These are phyloP conservation scores for Pascua sp. DNA, from an alignment of 1,284 basidiomycete genomes.

Conservation along the genomic window DNA sequence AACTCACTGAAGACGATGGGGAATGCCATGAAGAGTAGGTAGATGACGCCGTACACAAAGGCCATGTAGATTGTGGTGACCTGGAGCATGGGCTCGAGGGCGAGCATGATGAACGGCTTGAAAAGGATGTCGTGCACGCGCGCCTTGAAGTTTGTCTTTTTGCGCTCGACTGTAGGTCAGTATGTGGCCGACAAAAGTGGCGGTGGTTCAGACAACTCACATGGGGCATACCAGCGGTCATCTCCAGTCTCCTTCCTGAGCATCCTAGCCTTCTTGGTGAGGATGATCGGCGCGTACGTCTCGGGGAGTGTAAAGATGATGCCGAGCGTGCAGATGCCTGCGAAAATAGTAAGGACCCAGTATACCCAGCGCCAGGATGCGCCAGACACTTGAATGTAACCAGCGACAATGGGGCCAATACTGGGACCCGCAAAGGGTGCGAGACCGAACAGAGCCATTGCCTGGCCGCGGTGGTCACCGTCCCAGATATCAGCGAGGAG, in stretches of 20 bases:
- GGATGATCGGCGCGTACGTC: constrained; percentile 60
- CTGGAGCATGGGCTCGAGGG: constrained; percentile 71
- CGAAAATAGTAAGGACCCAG: constrained; percentile 69
- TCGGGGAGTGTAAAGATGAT: constrained; percentile 71
- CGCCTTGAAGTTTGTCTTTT: constrained; percentile 22
- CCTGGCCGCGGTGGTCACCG: constrained; percentile 62
- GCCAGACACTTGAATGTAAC: constrained; percentile 55
- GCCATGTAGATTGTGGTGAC: constrained; percentile 65
- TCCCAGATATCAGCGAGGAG: constrained; percentile 64
- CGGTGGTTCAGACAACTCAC: constrained; percentile 28
- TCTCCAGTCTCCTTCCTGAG: constrained; percentile 63
- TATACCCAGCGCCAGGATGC: constrained; percentile 55
- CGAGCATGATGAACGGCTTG: constrained; percentile 65
- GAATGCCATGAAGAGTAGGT: constrained; percentile 46
- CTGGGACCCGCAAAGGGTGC: constrained; percentile 67
- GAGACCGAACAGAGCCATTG: constrained; percentile 64
- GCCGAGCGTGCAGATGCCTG: constrained; percentile 36
- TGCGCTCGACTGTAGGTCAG: constrained; percentile 13
- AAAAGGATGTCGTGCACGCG: constrained; percentile 53
- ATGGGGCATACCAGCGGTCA: constrained; percentile 57
- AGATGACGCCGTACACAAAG: constrained; percentile 48
- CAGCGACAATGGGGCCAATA: constrained; percentile 63
- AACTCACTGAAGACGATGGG: constrained; percentile 51
- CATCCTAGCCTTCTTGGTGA: constrained; percentile 54
- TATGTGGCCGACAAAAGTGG: not conserved